Conservation (phyloP, 148 eudicot species). For the Vaccinium vitisidaea region DNA sequence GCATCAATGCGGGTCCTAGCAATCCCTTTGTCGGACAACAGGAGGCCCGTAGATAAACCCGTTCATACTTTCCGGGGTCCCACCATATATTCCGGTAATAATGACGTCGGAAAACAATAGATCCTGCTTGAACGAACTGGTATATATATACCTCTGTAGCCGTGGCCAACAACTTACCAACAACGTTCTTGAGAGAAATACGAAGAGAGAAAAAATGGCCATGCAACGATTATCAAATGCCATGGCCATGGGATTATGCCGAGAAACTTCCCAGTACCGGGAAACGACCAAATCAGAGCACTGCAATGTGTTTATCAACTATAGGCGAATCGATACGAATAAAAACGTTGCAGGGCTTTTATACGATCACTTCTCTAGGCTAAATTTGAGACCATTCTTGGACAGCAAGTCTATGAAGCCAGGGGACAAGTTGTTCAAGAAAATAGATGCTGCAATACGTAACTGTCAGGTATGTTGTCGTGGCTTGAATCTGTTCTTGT, state of each 20-base stretch:
- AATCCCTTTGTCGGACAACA: too few relatives aligned
- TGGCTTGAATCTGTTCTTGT: conserved; percentile 5
- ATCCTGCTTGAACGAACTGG: too few relatives aligned
- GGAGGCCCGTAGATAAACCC: too few relatives aligned
- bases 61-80: too few relatives aligned
- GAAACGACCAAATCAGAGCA: neutral
- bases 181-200: too few relatives aligned
- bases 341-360: conserved; percentile 40
- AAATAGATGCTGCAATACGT: conserved; percentile 29
- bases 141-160: too few relatives aligned
- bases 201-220: neutral
- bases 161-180: too few relatives aligned
- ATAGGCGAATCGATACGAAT: conserved; percentile 44
- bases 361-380: conserved; percentile 25
- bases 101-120: too few relatives aligned
- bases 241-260: neutral
- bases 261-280: neutral
- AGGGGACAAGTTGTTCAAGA: conserved; percentile 35
- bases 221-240: neutral
- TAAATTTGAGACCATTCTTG: conserved; percentile 37
- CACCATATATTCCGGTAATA: too few relatives aligned
- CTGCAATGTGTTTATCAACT: conserved; percentile 44
- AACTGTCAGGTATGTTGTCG: conserved; percentile 38
- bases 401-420: conserved; percentile 51
- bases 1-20: too few relatives aligned